Percentiles rank a stretch among this genome's conserved stretches.
These are phyloP conservation scores for Cucumis hystrix DNA, from an alignment of 306 rosid genomes.

Conservation along the genomic window DNA sequence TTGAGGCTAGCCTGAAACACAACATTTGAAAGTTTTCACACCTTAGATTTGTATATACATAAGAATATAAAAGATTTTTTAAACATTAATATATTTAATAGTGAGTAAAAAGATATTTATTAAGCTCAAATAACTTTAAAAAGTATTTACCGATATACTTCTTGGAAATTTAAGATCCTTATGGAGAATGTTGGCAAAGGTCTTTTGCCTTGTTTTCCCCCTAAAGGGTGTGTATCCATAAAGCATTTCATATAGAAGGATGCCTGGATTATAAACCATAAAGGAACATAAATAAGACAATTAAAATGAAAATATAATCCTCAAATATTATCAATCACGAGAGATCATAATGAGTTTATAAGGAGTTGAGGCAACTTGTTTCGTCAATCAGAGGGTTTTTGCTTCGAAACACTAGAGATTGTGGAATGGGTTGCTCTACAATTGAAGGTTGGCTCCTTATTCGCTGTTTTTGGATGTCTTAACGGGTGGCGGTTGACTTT, in stretches of 20 bases:
- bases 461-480: too few species aligned
- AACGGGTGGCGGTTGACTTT: too few species aligned
- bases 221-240: conserved; percentile 90
- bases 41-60: not conserved
- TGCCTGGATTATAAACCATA: conserved; percentile 24
- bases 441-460: too few species aligned
- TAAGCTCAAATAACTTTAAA: too few species aligned
- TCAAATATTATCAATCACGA: not conserved
- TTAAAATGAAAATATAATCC: not conserved
- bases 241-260: conserved; percentile 72
- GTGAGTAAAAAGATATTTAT: not conserved
- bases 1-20: conserved; percentile 64
- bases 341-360: not conserved
- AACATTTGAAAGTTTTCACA: not conserved
- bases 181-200: conserved; percentile 85
- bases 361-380: too few species aligned
- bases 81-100: not conserved
- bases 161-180: conserved; percentile 91
- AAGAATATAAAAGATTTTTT: not conserved
- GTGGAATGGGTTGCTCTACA: too few species aligned
- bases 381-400: too few species aligned
- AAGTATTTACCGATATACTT: conserved; percentile 44
- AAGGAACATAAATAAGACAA: not conserved
- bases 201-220: conserved; percentile 84
- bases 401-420: too few species aligned